These are phyloP conservation scores for Phytophthora litchii DNA, from an alignment of 352 stramenopile species.

Conservation along the genomic window DNA sequence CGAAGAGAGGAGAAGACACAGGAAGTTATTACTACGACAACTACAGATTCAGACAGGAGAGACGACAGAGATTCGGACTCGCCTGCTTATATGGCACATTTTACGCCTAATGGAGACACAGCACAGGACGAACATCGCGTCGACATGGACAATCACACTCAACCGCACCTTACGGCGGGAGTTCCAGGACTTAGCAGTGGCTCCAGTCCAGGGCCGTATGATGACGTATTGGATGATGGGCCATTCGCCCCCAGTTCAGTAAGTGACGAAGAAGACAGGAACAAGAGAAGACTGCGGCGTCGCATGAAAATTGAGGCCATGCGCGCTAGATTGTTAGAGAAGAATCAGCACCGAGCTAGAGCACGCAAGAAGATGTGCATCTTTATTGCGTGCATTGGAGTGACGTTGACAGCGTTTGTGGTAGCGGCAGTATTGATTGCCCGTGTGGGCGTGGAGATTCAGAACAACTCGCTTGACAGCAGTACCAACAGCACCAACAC, in stretches of 20 bases:
- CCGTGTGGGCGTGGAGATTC: constrained; percentile 49
- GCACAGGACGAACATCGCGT: constrained; percentile 26
- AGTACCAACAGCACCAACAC: constrained; percentile 28
- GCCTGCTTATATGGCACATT: constrained; percentile 36
- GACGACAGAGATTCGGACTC: constrained; percentile 15
- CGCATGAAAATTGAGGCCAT: constrained; percentile 65
- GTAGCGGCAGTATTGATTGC: constrained; percentile 65
- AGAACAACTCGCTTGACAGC: constrained; percentile 26
- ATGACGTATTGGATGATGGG: constrained; percentile 25
- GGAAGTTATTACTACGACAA: constrained; percentile 1
- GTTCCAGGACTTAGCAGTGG: constrained; percentile 14
- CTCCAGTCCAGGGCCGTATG: constrained; percentile 17
- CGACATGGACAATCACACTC: constrained; percentile 27
- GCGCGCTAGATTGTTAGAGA: constrained; percentile 58
- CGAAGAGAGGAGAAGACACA: constrained; percentile 12
- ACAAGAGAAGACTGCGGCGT: constrained; percentile 50
- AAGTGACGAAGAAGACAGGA: constrained; percentile 52
- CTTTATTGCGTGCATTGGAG: constrained; percentile 60
- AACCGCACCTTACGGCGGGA: constrained; percentile 15
- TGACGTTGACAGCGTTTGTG: constrained; percentile 69
- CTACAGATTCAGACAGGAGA: constrained; percentile 14
- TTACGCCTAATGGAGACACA: constrained; percentile 29
- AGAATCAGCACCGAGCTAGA: constrained; percentile 55
- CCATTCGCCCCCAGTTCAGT: constrained; percentile 21
- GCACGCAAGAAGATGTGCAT: constrained; percentile 65